Base-by-base conservation (phyloP, 108 stramenopile species). In the Pseudonitzschia multiseries region DNA sequence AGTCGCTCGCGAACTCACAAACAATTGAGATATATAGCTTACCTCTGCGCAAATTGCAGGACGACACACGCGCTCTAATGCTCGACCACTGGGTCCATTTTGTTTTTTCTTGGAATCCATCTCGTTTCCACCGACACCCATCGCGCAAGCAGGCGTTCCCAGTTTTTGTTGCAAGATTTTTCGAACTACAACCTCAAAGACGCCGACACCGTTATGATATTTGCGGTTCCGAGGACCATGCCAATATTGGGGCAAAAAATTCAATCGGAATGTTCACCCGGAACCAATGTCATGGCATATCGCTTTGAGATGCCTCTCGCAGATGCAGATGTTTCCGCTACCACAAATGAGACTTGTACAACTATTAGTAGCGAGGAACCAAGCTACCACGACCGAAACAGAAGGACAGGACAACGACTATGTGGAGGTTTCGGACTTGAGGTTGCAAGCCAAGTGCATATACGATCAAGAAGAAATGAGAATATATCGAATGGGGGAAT, bases 401-500 rank as follows among this genome's bases (percentile, higher is more conserved):
- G 69, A 28, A 51, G 46, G 6, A 24, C 17, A 56, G n/a, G 26
- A 10, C 54, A 56, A 2, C 9, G 54, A 46, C 27, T 1, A 26
- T 41, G 36, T 6, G 44, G 51, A 28, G 60, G 64, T 21, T 66
- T 36, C 65, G 43, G 31, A 57, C 21, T 14, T 65, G 36, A 15
- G 61, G 29, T 42, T 92, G 5, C 33, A 69, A 43, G 91, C 89
- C 8, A 57, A 70, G 20, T 59, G 88, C 32, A 76, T 92, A 59
- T 92, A 92, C 54, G 87, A 92, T 46, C 83, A 83, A 61, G 82
- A 92, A 79, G 91, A 92, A 71, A 92, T 92, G 89, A 78, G 84
- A 60, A 77, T 92, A 52, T 92, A 89, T 71, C 43, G 76, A 9
- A 70, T 48, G 60, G 67, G 54, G 26, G 43, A 57, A 48, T 43